Evolutionary conservation across 352 stramenopile species (phyloP).

Genomic region (Globisporangium nodosum): DNA sequence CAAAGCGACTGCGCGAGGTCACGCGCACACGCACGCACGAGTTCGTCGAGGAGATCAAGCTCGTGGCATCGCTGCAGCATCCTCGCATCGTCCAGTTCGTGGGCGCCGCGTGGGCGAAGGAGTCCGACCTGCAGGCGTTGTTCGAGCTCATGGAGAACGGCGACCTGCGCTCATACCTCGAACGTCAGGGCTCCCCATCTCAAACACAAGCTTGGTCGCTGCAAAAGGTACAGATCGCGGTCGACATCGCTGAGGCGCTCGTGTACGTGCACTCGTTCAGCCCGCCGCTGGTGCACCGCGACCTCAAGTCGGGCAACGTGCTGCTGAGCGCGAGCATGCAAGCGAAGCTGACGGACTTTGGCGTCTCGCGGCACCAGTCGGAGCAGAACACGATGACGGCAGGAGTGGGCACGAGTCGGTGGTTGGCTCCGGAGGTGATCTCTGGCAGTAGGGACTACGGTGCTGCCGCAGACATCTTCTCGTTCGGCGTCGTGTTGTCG

Average conservation of each 20-base stretch:
- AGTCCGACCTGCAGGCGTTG: slow-evolving; percentile 10
- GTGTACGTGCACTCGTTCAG: slow-evolving; percentile 48
- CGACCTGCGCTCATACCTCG: slow-evolving; percentile 9
- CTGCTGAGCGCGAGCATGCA: slow-evolving; percentile 12
- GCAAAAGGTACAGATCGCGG: slow-evolving; percentile 31
- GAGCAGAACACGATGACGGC: not conserved
- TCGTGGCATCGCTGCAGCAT: slow-evolving; percentile 9
- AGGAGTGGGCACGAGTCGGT: not conserved
- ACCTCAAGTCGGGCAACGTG: slow-evolving; percentile 40
- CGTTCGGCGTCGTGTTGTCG: slow-evolving; percentile 75
- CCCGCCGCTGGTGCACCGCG: slow-evolving; percentile 31
- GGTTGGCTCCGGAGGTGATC: not conserved
- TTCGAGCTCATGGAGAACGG: slow-evolving; percentile 14
- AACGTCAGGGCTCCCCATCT: slow-evolving; percentile 9
- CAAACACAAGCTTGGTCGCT: not conserved
- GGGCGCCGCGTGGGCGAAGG: slow-evolving; percentile 11
- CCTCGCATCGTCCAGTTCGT: slow-evolving; percentile 18
- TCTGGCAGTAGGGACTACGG: no score
- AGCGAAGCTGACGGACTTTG: slow-evolving; percentile 18
- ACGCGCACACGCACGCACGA: slow-evolving; percentile 6
- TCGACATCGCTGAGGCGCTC: slow-evolving; percentile 30
- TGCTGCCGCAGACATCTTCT: slow-evolving; percentile 20
- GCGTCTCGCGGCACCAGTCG: slow-evolving; percentile 13
- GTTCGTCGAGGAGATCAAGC: slow-evolving; percentile 18
- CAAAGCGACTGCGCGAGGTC: slow-evolving; percentile 25